Percentiles rank a stretch among this genome's conserved stretches.
Conservation (phyloP, 1,284 basidiomycete genomes). For the Melampsora medusae region DNA sequence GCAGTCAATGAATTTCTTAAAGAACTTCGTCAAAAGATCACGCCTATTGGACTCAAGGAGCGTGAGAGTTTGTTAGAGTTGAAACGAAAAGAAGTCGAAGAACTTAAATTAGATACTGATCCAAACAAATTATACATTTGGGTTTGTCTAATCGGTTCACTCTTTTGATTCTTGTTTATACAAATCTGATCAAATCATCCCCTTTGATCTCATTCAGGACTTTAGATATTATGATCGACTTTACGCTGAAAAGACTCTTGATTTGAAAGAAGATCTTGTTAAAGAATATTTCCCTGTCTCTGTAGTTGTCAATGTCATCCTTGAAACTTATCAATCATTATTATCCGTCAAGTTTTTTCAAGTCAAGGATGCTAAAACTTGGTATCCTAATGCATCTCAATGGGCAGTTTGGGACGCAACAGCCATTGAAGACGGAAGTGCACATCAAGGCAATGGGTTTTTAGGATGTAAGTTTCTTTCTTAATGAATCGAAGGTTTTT, state of each 20-base stretch:
- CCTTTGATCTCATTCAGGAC: constrained; percentile 63
- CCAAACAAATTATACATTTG: constrained; percentile 67
- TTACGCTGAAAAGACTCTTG: constrained; percentile 56
- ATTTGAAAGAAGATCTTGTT: constrained; percentile 70
- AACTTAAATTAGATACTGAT: constrained; percentile 64
- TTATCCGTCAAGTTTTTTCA: constrained; percentile 71
- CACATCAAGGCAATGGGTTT: constrained; percentile 33
- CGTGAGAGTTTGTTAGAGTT: constrained; percentile 66
- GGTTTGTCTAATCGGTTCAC: constrained; percentile 60
- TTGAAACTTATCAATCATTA: constrained; percentile 74
- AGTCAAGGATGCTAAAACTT: constrained; percentile 60
- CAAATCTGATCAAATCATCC: constrained; percentile 2
- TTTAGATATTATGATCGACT: constrained; percentile 32
- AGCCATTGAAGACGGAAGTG: constrained; percentile 13
- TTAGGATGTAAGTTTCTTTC: constrained; percentile 26
- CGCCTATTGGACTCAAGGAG: constrained; percentile 69
- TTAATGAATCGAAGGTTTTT: too few relatives aligned
- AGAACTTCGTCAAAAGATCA: constrained; percentile 70
- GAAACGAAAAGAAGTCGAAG: constrained; percentile 68
- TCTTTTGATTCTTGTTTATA: constrained; percentile 46
- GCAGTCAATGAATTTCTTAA: constrained; percentile 66
- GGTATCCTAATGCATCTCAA: constrained; percentile 66
- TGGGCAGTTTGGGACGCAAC: constrained; percentile 40
- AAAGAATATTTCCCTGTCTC: constrained; percentile 83
- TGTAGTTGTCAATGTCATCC: constrained; percentile 72